Percentiles rank a stretch among this genome's conserved stretches.
Conservation (phyloP, 345 rosid species). For the Barbarea vulgaris region DNA sequence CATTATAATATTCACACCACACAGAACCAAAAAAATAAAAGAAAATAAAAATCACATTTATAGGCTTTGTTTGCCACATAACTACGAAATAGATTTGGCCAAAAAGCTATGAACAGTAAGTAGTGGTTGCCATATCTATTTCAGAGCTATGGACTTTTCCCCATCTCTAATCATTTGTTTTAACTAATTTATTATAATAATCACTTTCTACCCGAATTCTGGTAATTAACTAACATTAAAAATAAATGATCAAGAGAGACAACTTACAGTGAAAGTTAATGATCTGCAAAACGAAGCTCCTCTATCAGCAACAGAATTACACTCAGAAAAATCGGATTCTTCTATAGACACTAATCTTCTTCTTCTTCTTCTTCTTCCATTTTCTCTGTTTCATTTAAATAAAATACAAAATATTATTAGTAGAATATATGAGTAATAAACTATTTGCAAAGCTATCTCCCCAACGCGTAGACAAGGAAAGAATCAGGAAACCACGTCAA, state of each 20-base stretch:
- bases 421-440: conserved; percentile 22
- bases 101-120: conserved; percentile 19
- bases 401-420: neutral
- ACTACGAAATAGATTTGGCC: conserved; percentile 39
- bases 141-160: conserved; percentile 27
- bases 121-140: conserved; percentile 42
- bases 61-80: conserved; percentile 36
- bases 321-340: conserved; percentile 36
- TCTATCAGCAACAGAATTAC: conserved; percentile 52
- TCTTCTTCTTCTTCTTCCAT: conserved; percentile 29
- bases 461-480: conserved; percentile 21
- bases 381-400: conserved; percentile 30
- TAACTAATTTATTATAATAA: conserved; percentile 18
- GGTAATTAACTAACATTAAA: neutral
- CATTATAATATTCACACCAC: neutral
- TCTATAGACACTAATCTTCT: conserved; percentile 29
- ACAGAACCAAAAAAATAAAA: neutral
- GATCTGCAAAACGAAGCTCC: conserved; percentile 61
- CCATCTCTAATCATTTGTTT: conserved; percentile 31
- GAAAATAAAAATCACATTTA: neutral
- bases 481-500: conserved; percentile 31
- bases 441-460: conserved; percentile 27
- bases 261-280: conserved; percentile 66
- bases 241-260: neutral
- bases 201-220: conserved; percentile 15